phyloP scores from a whole-genome alignment of 768 basidiomycete species.

The Tricholoma sp. region DNA sequence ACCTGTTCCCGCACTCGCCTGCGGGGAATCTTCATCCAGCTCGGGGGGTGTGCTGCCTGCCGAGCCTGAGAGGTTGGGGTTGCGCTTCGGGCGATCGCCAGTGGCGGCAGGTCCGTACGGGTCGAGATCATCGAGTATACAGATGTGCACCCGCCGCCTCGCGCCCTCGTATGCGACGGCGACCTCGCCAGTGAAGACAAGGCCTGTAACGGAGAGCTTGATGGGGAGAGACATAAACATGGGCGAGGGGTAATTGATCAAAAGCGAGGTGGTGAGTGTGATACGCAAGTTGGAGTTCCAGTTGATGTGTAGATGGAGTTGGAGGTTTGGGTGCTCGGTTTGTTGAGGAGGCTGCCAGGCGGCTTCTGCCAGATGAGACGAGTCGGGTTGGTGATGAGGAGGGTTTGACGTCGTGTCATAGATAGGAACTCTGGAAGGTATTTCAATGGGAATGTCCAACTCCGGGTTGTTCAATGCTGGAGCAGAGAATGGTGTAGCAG shows the following conservation, averaged over 20 bases:
- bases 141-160: conserved; percentile 77
- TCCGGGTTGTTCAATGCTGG: conserved; percentile 12
- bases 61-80: conserved; percentile 18
- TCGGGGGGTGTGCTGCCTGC: conserved; percentile 55
- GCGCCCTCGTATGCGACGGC: conserved; percentile 90
- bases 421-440: conserved; percentile 4
- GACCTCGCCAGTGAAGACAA: conserved; percentile 83
- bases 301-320: conserved; percentile 79
- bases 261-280: conserved; percentile 84
- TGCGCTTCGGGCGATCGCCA: conserved; percentile 45
- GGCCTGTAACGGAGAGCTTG: conserved; percentile 84
- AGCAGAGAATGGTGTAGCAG: conserved; percentile 28
- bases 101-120: conserved; percentile 77
- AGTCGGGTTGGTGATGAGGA: conserved; percentile 8
- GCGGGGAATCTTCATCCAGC: conserved; percentile 48
- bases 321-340: conserved; percentile 57
- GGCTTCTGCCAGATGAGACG: conserved; percentile 4
- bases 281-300: conserved; percentile 89
- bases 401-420: conserved; percentile 13
- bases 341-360: conserved; percentile 6
- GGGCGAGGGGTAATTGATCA: conserved; percentile 95
- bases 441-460: conserved; percentile 1
- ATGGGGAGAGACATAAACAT: conserved; percentile 97
- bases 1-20: conserved; percentile 25
- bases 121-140: conserved; percentile 83